A percentile compares a stretch with the other conserved stretches of the same genome.
phyloP scores from a whole-genome alignment of 129 eudicot species.

The Flaveria sonorensis region DNA sequence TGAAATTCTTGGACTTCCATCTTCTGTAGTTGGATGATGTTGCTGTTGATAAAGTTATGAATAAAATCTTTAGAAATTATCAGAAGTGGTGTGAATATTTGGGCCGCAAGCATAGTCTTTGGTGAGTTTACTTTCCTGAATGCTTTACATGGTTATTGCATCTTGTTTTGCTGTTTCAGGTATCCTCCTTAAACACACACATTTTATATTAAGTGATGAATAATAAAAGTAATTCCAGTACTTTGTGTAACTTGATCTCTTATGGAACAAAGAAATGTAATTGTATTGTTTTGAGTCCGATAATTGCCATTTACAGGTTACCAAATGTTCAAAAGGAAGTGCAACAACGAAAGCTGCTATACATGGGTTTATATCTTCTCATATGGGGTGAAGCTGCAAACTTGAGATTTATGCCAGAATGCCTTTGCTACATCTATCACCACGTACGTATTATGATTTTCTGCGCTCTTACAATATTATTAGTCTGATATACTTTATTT shows the following conservation, averaged over 20 bases:
- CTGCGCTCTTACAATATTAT: conserved; percentile 14
- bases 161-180: neutral
- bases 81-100: conserved; percentile 87
- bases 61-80: conserved; percentile 84
- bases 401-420: conserved; percentile 95
- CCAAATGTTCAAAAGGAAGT: conserved; percentile 94
- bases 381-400: conserved; percentile 99
- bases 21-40: conserved; percentile 70
- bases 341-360: conserved; percentile 81
- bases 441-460: conserved; percentile 52
- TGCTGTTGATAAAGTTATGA: conserved; percentile 87
- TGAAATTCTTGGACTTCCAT: conserved; percentile 14
- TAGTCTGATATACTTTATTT: conserved; percentile 4
- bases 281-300: conserved; percentile 9
- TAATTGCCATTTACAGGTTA: conserved; percentile 53
- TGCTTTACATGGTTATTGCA: conserved; percentile 4
- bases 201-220: neutral
- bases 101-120: conserved; percentile 86
- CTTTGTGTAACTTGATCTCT: neutral
- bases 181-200: neutral
- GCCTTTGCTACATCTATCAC: conserved; percentile 95
- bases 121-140: conserved; percentile 50
- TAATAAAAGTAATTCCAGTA: conserved; percentile 3
- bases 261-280: neutral
- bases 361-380: conserved; percentile 92